A percentile compares a stretch with the other conserved stretches of the same genome.
phyloP scores from a whole-genome alignment of 768 basidiomycete genomes.

The Saitozyma podzolica region DNA sequence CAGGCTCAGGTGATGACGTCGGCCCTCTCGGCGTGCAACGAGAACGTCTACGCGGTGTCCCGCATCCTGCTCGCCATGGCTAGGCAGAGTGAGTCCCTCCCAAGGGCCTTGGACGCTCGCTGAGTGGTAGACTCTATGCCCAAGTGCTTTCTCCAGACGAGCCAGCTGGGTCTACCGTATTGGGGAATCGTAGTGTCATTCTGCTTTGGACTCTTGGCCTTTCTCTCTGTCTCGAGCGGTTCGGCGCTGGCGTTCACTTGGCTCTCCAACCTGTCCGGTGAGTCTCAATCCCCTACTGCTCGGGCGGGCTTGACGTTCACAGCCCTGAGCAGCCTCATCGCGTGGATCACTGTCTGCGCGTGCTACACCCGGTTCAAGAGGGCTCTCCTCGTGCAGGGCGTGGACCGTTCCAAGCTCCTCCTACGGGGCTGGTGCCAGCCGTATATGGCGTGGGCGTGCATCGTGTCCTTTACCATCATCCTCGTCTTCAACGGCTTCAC shows the following conservation, averaged over 20 bases:
- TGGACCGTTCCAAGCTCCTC: slow-evolving; percentile 36
- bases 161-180: slow-evolving; percentile 10
- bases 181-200: slow-evolving; percentile 4
- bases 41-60: slow-evolving; percentile 23
- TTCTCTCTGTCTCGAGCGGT: slow-evolving; percentile 24
- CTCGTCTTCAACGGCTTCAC: slow-evolving; percentile 8
- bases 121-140: slow-evolving; percentile 2
- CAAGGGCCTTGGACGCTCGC: neutral
- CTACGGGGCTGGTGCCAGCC: slow-evolving; percentile 25
- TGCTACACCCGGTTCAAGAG: slow-evolving; percentile 81
- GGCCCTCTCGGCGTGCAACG: slow-evolving; percentile 28
- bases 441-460: slow-evolving; percentile 32
- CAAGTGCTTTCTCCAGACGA: slow-evolving; percentile 10
- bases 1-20: slow-evolving; percentile 32
- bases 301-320: slow-evolving; percentile 68
- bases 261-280: slow-evolving; percentile 9
- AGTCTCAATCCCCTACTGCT: slow-evolving; percentile 59
- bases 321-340: slow-evolving; percentile 57
- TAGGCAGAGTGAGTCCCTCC: neutral
- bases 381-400: slow-evolving; percentile 79
- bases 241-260: slow-evolving; percentile 29
- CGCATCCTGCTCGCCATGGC: slow-evolving; percentile 27
- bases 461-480: slow-evolving; percentile 19
- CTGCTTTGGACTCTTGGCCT: neutral
- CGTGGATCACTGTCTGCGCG: slow-evolving; percentile 74